These are phyloP conservation scores for Paecilomyces niveus DNA, from an alignment of 2,329 filamentous ascomycete species.

Conservation along the genomic window DNA sequence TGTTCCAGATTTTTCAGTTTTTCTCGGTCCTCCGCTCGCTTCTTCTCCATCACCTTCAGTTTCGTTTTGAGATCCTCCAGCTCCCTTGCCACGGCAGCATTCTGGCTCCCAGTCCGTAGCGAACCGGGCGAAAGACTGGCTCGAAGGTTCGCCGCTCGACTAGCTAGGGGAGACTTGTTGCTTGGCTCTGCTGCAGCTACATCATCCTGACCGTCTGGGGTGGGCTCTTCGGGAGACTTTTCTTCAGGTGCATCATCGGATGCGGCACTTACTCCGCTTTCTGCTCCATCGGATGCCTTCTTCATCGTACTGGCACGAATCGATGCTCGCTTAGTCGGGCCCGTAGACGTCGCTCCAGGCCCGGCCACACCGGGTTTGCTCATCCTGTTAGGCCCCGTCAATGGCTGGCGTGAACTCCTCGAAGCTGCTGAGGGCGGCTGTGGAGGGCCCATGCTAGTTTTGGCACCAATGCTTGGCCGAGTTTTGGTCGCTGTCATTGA, in stretches of 20 bases:
- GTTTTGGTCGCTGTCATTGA: constrained; percentile 41
- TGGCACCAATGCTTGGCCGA: constrained; percentile 49
- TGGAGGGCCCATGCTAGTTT: constrained; percentile 64
- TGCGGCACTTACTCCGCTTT: constrained; percentile 15
- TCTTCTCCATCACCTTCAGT: constrained; percentile 78
- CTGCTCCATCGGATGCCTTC: constrained; percentile 19
- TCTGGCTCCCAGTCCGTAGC: constrained; percentile 40
- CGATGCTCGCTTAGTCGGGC: constrained; percentile 25
- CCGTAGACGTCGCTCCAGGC: constrained; percentile 14
- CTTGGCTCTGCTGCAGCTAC: constrained; percentile 15
- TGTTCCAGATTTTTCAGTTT: constrained; percentile 72
- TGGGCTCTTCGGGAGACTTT: constrained; percentile 17
- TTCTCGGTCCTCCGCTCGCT: constrained; percentile 76
- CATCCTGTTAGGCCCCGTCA: constrained; percentile 25
- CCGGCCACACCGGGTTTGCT: constrained; percentile 25
- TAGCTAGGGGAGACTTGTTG: constrained; percentile 16
- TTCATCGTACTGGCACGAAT: constrained; percentile 20
- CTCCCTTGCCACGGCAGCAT: constrained; percentile 54
- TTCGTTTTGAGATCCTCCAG: constrained; percentile 87
- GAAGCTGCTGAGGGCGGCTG: constrained; percentile 23
- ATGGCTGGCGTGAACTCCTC: constrained; percentile 33
- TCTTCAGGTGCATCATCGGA: constrained; percentile 23
- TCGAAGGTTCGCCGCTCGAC: constrained; percentile 16
- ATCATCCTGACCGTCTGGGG: constrained; percentile 14
- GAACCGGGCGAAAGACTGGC: constrained; percentile 21